Evolutionary conservation across 148 eudicot genomes (phyloP).

Genomic region (Diospyros lotus): DNA sequence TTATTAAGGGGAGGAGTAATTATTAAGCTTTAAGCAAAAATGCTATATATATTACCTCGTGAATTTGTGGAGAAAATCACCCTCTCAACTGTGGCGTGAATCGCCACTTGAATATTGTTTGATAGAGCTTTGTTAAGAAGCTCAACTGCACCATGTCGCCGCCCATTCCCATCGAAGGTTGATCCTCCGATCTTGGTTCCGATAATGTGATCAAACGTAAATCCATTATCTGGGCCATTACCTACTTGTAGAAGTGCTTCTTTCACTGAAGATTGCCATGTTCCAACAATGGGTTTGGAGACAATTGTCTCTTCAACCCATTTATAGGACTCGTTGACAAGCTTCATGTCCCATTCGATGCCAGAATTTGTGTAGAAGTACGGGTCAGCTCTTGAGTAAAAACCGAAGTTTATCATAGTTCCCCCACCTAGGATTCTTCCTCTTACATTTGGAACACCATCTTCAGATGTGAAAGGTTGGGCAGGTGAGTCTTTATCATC

Average conservation of each 20-base stretch:
- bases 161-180: constrained; percentile 13
- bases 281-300: background rate
- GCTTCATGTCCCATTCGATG: background rate
- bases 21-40: too few relatives aligned
- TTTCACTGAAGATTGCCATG: constrained; percentile 9
- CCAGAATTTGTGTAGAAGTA: constrained; percentile 9
- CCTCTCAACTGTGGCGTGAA: constrained; percentile 16
- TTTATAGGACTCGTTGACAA: constrained; percentile 10
- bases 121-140: constrained; percentile 12
- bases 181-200: constrained; percentile 9
- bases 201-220: constrained; percentile 5
- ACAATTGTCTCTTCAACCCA: constrained; percentile 19
- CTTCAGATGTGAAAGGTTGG: constrained; percentile 13
- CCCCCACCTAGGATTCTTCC: constrained; percentile 12
- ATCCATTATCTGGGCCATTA: constrained; percentile 13
- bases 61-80: constrained; percentile 9
- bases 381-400: constrained; percentile 5
- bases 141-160: constrained; percentile 17
- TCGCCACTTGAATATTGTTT: constrained; percentile 3
- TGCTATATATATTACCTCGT: background rate
- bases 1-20: too few relatives aligned
- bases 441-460: constrained; percentile 12
- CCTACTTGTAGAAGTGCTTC: constrained; percentile 9
- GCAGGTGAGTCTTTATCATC: constrained; percentile 6
- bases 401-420: constrained; percentile 14